Evolutionary conservation across 352 stramenopile species (phyloP), one percentile per base, ranked within the genome.

Genomic region (Globisporangium yorkense): DNA sequence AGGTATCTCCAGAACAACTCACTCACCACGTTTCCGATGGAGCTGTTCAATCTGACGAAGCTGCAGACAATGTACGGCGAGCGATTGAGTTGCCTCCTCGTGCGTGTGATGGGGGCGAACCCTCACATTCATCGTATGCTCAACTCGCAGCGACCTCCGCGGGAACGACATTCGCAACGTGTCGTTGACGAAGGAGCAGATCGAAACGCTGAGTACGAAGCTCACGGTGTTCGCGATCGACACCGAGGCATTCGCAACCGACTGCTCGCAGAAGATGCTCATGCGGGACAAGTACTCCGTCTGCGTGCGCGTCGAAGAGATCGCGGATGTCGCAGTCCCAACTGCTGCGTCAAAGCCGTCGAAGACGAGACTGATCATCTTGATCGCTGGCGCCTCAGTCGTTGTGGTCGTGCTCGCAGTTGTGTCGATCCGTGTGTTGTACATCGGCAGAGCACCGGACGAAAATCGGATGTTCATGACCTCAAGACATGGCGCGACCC

Each of bases 1-100:
- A 68, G 63, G 13, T 65, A 39, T 18, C 58, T 69, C 9, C 63
- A 64, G 27, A 66, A 66, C 59, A 64, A 63, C 37, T 62, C 63
- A 41, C 43, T 69, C 27, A 52, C 37, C 5, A 27, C n/a, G 24
- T 59, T 69, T 27, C 63, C 63, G 2, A 27, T 37, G 5, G 51
- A 63, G 41, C 7, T 69, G 21, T 69, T 69, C 44, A 55, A 56
- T 27, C 33, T 69, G 21, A 33, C 41, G 2, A 50, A 54, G n/a
- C 49, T 69, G 0, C 31, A 31, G 12, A 45, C n/a, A 10, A 18
- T 69, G 63, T 69, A 58, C 49, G 35, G 35, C 35, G 3, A 41
- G 12, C 35, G 3, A 55, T 27, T 15, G 27, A 1, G 20, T 27
- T 57, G 15, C 18, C 5, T 35, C 5, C 31, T 35, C 5, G 31